Conservation (phyloP, 495 filamentous ascomycete species). For the Daldinia bambusicola region DNA sequence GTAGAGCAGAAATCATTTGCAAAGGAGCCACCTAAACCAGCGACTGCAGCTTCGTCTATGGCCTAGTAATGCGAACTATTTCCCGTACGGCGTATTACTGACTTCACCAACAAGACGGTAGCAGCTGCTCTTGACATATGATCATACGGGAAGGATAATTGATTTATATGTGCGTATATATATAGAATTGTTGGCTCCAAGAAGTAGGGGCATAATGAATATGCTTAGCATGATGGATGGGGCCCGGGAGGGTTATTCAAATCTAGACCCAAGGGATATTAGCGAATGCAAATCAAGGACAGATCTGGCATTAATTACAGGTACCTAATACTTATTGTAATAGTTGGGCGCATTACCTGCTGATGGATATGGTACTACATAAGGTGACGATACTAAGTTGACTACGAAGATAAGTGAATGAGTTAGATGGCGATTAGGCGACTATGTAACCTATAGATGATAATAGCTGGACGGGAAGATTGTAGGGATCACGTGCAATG, state of each 20-base stretch:
- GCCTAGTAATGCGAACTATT: constrained; percentile 11
- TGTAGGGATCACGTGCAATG: constrained; percentile 35
- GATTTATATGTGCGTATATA: constrained; percentile 28
- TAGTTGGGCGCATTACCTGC: background rate
- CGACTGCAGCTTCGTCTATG: constrained; percentile 14
- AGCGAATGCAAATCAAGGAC: constrained; percentile 24
- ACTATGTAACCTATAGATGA: background rate
- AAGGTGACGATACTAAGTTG: background rate
- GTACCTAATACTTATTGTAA: constrained; percentile 1
- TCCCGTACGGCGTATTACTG: background rate
- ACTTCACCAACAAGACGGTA: background rate
- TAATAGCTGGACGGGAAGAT: background rate
- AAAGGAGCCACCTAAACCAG: constrained; percentile 45
- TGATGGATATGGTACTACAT: background rate
- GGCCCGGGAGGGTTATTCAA: constrained; percentile 1
- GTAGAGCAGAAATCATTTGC: constrained; percentile 78
- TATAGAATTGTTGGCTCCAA: constrained; percentile 24
- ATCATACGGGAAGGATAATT: background rate
- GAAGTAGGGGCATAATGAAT: constrained; percentile 1
- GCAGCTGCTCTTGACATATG: background rate
- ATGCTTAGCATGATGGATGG: constrained; percentile 3
- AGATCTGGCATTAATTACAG: background rate
- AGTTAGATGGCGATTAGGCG: background rate
- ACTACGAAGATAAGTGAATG: background rate
- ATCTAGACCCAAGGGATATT: constrained; percentile 27